A percentile compares a stretch with the other conserved stretches of the same genome.
Conservation (phyloP, 371 early-diverging fungal species). For the Capillidium heterosporum region DNA sequence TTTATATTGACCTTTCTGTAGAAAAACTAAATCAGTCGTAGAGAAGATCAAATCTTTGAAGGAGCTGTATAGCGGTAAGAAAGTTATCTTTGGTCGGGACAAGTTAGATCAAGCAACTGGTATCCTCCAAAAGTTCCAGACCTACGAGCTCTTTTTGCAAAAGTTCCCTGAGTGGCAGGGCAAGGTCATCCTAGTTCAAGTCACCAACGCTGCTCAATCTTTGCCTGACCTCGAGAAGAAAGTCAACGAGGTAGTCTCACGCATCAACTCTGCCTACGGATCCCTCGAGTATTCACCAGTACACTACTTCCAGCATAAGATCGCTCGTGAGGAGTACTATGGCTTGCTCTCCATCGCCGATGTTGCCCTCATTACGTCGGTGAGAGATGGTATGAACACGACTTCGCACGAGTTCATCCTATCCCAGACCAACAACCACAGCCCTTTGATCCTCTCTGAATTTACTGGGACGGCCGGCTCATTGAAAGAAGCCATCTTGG, state of each 20-base stretch:
- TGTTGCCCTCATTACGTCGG: conserved; percentile 82
- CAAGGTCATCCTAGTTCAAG: conserved; percentile 76
- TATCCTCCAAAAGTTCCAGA: conserved; percentile 88
- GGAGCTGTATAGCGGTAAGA: conserved; percentile 81
- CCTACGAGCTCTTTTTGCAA: conserved; percentile 80
- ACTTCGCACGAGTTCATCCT: conserved; percentile 95
- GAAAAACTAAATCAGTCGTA: not conserved
- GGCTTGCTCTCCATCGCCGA: conserved; percentile 90
- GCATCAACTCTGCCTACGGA: conserved; percentile 89
- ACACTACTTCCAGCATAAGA: conserved; percentile 87
- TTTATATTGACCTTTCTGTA: not conserved
- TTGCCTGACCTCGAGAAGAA: conserved; percentile 55
- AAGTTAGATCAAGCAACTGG: conserved; percentile 97
- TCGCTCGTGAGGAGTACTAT: conserved; percentile 85
- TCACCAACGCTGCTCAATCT: conserved; percentile 26
- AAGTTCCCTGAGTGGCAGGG: conserved; percentile 81
- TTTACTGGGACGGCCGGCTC: conserved; percentile 94
- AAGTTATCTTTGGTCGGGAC: conserved; percentile 93
- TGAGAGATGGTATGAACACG: conserved; percentile 99
- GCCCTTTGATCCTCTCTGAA: conserved; percentile 88
- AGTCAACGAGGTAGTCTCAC: conserved; percentile 73
- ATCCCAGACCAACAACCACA: conserved; percentile 76
- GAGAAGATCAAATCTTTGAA: conserved; percentile 55
- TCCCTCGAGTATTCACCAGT: conserved; percentile 87
- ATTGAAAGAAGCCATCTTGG: conserved; percentile 71